phyloP scores from a whole-genome alignment of 768 basidiomycete genomes.

The Russula compacta region DNA sequence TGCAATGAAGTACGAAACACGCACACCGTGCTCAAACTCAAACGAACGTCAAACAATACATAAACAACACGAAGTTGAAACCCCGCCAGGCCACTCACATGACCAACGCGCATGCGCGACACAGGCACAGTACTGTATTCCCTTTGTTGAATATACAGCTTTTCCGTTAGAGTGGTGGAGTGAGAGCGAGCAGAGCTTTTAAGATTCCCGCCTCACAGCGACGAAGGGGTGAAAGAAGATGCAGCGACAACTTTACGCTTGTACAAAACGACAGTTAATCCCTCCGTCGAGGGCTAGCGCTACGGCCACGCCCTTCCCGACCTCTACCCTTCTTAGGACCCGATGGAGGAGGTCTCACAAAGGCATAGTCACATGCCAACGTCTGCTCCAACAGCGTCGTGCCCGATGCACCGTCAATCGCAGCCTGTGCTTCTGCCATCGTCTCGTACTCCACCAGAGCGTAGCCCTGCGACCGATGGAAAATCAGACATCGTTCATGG shows the following conservation, averaged over 20 bases:
- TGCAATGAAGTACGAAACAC: background rate
- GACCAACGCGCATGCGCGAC: background rate
- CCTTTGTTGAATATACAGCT: too few species aligned
- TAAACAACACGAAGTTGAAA: conserved; percentile 5
- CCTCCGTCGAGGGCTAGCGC: conserved; percentile 68
- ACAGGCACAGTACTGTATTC: too few species aligned
- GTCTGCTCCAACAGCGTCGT: conserved; percentile 77
- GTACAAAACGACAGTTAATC: conserved; percentile 19
- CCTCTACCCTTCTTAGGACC: conserved; percentile 73
- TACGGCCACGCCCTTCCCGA: conserved; percentile 56
- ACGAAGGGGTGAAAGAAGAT: background rate
- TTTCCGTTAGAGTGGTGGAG: too few species aligned
- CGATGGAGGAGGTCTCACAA: conserved; percentile 75
- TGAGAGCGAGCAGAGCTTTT: background rate
- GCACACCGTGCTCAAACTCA: too few species aligned
- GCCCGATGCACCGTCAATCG: conserved; percentile 84
- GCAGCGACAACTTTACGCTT: background rate
- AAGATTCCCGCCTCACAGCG: background rate
- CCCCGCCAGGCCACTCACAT: background rate
- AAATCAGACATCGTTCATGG: background rate
- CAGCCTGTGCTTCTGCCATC: conserved; percentile 86
- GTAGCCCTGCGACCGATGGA: conserved; percentile 60
- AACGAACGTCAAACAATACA: background rate
- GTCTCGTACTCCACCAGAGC: conserved; percentile 97
- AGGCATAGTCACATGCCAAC: conserved; percentile 87